phyloP scores from a whole-genome alignment of 768 basidiomycete genomes.

The Mycena filopes region DNA sequence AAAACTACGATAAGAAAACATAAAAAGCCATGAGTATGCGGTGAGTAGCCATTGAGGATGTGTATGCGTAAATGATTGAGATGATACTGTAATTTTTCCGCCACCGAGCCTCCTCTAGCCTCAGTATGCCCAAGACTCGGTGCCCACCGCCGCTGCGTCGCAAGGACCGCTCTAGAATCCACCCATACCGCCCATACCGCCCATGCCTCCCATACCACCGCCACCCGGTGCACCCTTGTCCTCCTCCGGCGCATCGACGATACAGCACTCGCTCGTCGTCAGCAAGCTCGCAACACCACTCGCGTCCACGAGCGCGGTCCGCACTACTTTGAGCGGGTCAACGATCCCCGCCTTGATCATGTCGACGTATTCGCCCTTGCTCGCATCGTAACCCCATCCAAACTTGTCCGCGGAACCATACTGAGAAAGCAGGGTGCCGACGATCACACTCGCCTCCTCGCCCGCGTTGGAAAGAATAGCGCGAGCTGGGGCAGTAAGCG shows the following conservation, averaged over 20 bases:
- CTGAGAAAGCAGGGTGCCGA: conserved; percentile 81
- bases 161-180: conserved; percentile 36
- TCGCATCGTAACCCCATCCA: conserved; percentile 89
- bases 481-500: conserved; percentile 83
- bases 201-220: conserved; percentile 63
- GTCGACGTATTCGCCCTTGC: conserved; percentile 92
- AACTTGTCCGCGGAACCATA: conserved; percentile 83
- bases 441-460: conserved; percentile 93
- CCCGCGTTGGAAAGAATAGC: conserved; percentile 95
- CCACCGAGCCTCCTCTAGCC: too few species aligned
- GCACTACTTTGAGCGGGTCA: conserved; percentile 95
- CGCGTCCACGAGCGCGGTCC: conserved; percentile 93
- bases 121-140: background rate
- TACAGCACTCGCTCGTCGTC: conserved; percentile 92
- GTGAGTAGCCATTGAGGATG: too few species aligned
- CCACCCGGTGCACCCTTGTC: conserved; percentile 68
- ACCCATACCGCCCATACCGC: conserved; percentile 45
- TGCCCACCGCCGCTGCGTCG: background rate
- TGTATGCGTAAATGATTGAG: too few species aligned
- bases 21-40: too few species aligned
- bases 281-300: conserved; percentile 92
- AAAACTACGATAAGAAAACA: too few species aligned
- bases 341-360: conserved; percentile 96
- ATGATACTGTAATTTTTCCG: too few species aligned
- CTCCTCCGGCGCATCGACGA: conserved; percentile 92